Evolutionary conservation across 345 rosid species (phyloP).

Genomic region (Murraya paniculata): DNA sequence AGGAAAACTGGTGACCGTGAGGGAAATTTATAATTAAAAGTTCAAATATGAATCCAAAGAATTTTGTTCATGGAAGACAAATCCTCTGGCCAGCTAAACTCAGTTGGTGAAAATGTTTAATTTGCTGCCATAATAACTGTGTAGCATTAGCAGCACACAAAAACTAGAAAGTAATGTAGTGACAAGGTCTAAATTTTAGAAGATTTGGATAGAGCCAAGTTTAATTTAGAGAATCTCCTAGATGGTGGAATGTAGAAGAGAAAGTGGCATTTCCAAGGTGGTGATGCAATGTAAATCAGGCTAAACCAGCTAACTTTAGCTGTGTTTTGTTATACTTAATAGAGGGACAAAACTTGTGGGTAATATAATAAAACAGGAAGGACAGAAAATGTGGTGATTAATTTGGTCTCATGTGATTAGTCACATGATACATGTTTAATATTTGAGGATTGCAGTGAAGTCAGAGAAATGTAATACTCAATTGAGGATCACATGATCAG

Average conservation of each 20-base stretch:
- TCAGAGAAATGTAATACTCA: slow-evolving; percentile 27
- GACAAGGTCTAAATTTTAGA: slow-evolving; percentile 2
- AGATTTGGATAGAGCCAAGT: slow-evolving; percentile 5
- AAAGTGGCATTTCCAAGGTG: slow-evolving; percentile 19
- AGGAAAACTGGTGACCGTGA: slow-evolving; percentile 14
- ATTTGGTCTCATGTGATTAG: slow-evolving; percentile 40
- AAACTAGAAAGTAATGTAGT: background rate
- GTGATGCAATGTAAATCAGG: slow-evolving; percentile 19
- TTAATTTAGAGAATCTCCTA: background rate
- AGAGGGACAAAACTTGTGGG: slow-evolving; percentile 10
- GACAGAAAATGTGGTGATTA: slow-evolving; percentile 26
- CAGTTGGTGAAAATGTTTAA: background rate
- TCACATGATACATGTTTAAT: slow-evolving; percentile 35
- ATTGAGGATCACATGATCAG: slow-evolving; percentile 40
- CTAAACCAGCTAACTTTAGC: slow-evolving; percentile 30
- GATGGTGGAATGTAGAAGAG: slow-evolving; percentile 14
- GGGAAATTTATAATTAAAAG: slow-evolving; percentile 8
- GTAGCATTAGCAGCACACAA: background rate
- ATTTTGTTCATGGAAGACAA: slow-evolving; percentile 14
- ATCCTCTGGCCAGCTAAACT: slow-evolving; percentile 17
- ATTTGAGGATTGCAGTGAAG: slow-evolving; percentile 21
- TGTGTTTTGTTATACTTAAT: slow-evolving; percentile 12
- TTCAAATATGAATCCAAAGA: slow-evolving; percentile 1
- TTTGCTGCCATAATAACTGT: background rate
- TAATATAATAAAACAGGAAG: slow-evolving; percentile 7